phyloP scores from a whole-genome alignment of 1,139 yeast genomes.

The Yamadazyma atmosphaerica region DNA sequence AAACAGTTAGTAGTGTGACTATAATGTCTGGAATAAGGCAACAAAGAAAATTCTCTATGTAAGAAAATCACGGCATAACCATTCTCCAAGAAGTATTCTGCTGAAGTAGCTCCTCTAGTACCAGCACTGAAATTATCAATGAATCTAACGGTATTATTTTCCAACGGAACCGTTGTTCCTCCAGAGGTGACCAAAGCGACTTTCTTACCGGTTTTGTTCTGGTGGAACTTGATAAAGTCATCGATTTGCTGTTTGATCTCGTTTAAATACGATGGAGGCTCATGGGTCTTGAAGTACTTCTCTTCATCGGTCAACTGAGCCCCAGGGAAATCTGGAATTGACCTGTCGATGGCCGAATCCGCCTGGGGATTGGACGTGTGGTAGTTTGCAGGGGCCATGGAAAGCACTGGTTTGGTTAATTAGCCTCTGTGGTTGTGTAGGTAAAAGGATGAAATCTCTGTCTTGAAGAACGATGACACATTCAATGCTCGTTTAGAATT shows the following conservation, averaged over 20 bases:
- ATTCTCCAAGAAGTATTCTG: conserved; percentile 81
- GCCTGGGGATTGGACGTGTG: conserved; percentile 74
- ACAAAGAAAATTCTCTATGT: conserved; percentile 86
- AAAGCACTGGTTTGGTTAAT: no score
- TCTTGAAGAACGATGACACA: no score
- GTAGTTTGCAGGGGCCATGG: conserved; percentile 19
- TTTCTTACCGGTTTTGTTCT: conserved; percentile 38
- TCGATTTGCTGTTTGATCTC: conserved; percentile 57
- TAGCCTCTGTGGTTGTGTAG: no score
- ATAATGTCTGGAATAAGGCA: conserved; percentile 89
- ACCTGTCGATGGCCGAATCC: conserved; percentile 74
- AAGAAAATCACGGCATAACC: conserved; percentile 92
- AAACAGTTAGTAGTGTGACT: conserved; percentile 84
- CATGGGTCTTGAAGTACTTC: conserved; percentile 67
- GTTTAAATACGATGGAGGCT: conserved; percentile 71
- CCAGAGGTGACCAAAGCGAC: conserved; percentile 90
- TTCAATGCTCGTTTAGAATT: background rate
- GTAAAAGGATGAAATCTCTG: no score
- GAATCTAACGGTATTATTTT: conserved; percentile 92
- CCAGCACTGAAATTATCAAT: conserved; percentile 98
- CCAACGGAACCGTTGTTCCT: conserved; percentile 98
- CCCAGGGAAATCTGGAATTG: conserved; percentile 73
- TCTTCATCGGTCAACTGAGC: conserved; percentile 77
- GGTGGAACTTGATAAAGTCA: conserved; percentile 56
- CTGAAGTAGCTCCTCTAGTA: conserved; percentile 94